Evolutionary conservation across 1,284 basidiomycete genomes (phyloP), one percentile per base, ranked within the genome.

Genomic region (Ganoderma meredithae): DNA sequence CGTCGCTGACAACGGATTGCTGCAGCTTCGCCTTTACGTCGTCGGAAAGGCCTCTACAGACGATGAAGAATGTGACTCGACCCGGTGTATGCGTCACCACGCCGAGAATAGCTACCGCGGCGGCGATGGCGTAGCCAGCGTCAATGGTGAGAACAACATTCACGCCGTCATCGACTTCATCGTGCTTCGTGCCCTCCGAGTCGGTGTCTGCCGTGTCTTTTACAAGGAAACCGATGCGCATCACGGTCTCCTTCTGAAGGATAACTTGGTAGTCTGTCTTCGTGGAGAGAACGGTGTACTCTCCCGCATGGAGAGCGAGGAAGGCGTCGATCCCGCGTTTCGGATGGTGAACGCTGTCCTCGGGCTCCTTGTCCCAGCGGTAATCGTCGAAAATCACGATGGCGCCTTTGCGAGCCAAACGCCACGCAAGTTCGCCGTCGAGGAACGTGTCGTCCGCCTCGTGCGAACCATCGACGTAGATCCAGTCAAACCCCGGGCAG

Each of bases 301-400:
- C 83, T 61, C 83, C 85, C 3, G 72, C 70, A 68, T 89, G 88
- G 17, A 88, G 80, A 19, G 70, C 68, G 65, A 89, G 78, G 74
- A 89, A 88, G 3, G 83, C 81, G 64, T 89, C 86, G 62, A 89
- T 84, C 3, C 86, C 87, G 0, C 85, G 81, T 72, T 83, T 84
- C 0, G 88, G 88, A 71, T 88, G 87, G 65, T 86, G 83, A 6
- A 81, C 79, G 69, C 86, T 86, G 9, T 83, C 81, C 44, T 81
- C 72, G 1, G 83, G 84, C 70, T 88, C 82, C 56, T 77, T 79
- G 41, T 82, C 72, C 87, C 88, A 89, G 53, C 79, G 79, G 72
- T 89, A 89, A 74, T 89, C 86, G 72, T 89, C 88, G 70, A 89
- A 86, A 58, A 89, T 83, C 69, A 89, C 71, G 59, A 88, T 77